Evolutionary conservation across 352 stramenopile genomes (phyloP).

Genomic region (Pythium coloratum): DNA sequence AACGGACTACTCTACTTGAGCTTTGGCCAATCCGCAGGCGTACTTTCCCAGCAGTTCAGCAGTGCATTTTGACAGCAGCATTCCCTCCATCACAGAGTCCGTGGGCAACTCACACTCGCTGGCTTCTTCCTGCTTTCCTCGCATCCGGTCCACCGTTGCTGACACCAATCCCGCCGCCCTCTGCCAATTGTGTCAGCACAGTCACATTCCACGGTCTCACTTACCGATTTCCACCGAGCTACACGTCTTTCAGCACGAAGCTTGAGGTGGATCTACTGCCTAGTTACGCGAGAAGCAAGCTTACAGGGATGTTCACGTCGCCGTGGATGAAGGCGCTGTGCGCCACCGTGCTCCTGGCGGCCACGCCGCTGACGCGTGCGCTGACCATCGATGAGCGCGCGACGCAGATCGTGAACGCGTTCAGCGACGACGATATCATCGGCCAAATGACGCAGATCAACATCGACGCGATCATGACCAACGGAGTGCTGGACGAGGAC

Average conservation of each 20-base stretch:
- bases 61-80: neutral
- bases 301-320: neutral
- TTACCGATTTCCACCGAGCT: neutral
- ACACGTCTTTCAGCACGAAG: neutral
- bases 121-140: neutral
- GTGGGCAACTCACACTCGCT: neutral
- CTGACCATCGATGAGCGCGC: conserved; percentile 4
- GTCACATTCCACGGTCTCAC: neutral
- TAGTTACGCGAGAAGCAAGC: neutral
- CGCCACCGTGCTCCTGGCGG: neutral
- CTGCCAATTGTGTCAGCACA: no score
- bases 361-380: conserved; percentile 26
- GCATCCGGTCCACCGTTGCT: neutral
- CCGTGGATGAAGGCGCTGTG: neutral
- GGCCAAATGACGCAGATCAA: conserved; percentile 89
- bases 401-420: conserved; percentile 50
- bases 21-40: neutral
- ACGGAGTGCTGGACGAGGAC: conserved; percentile 42
- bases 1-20: neutral
- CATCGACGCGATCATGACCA: conserved; percentile 47
- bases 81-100: no score
- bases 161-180: neutral
- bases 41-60: neutral
- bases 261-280: neutral
- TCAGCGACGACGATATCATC: conserved; percentile 57